Evolutionary conservation across 306 rosid species (phyloP).

Genomic region (Leucaena leucocephala): DNA sequence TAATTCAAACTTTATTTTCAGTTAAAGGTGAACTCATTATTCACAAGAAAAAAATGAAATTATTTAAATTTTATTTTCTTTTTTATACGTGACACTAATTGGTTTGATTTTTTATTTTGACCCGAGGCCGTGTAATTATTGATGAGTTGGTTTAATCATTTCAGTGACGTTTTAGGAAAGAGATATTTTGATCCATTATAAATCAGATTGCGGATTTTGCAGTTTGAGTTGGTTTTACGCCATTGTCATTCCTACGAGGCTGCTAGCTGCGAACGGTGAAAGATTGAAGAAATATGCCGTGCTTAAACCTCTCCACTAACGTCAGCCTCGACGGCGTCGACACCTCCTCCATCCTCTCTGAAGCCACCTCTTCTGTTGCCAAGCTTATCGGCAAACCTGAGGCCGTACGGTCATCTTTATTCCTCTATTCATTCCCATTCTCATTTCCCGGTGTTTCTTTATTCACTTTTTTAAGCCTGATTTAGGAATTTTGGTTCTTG

Average conservation of each 20-base stretch:
- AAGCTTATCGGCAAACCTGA: conserved; percentile 74
- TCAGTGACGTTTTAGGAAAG: neutral
- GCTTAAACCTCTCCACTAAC: conserved; percentile 85
- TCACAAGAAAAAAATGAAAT: too few relatives aligned
- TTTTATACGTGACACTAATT: too few relatives aligned
- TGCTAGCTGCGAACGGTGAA: neutral
- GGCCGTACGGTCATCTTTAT: conserved; percentile 46
- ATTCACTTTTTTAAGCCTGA: too few relatives aligned
- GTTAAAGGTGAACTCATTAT: too few relatives aligned
- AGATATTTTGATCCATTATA: neutral
- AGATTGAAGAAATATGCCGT: conserved; percentile 65
- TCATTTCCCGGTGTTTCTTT: neutral
- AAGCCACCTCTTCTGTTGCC: conserved; percentile 88
- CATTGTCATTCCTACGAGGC: neutral
- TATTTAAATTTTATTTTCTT: too few relatives aligned
- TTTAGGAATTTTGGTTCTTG: neutral
- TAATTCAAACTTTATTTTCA: too few relatives aligned
- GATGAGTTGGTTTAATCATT: too few relatives aligned
- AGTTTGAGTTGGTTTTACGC: neutral
- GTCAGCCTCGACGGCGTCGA: conserved; percentile 73
- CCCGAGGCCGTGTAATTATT: too few relatives aligned
- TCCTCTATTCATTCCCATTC: neutral
- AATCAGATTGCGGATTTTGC: neutral
- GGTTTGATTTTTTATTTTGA: neutral
- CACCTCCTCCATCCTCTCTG: conserved; percentile 88